Conservation (phyloP, 148 eudicot species). For the Fagopyrum tataricum region DNA sequence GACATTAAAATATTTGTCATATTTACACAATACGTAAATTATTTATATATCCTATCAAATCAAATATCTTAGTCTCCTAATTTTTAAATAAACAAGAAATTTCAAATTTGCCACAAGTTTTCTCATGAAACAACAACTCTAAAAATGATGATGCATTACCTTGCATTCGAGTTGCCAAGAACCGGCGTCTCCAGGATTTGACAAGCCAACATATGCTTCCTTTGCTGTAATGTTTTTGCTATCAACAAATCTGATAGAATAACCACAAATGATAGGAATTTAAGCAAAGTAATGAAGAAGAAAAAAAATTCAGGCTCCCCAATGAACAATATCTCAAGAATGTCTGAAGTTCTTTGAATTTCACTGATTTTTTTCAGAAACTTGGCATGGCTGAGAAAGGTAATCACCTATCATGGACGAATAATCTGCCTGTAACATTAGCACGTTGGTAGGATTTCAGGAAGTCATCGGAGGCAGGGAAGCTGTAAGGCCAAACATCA, state of each 20-base stretch:
- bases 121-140: neutral
- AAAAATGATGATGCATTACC: conserved; percentile 21
- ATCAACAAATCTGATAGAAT: conserved; percentile 27
- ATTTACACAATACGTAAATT: too few species aligned
- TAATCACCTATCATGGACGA: conserved; percentile 58
- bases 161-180: conserved; percentile 75
- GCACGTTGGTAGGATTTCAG: conserved; percentile 56
- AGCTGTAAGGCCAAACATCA: conserved; percentile 66
- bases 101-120: neutral
- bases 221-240: conserved; percentile 35
- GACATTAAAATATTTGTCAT: too few species aligned
- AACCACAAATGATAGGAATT: neutral
- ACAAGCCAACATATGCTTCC: conserved; percentile 48
- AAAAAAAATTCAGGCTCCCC: neutral
- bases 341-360: neutral
- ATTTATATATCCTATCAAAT: too few species aligned
- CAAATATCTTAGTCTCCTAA: too few species aligned
- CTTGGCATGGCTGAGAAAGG: neutral
- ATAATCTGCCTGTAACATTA: conserved; percentile 49
- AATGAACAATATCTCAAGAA: neutral
- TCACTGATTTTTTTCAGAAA: neutral
- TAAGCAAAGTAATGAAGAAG: neutral
- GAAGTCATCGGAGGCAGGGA: conserved; percentile 71
- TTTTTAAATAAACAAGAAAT: neutral
- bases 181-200: conserved; percentile 49